A percentile compares a stretch with the other conserved stretches of the same genome.
Evolutionary conservation across 2,329 filamentous ascomycete species (phyloP).

Genomic region (Fusarium hainanense): DNA sequence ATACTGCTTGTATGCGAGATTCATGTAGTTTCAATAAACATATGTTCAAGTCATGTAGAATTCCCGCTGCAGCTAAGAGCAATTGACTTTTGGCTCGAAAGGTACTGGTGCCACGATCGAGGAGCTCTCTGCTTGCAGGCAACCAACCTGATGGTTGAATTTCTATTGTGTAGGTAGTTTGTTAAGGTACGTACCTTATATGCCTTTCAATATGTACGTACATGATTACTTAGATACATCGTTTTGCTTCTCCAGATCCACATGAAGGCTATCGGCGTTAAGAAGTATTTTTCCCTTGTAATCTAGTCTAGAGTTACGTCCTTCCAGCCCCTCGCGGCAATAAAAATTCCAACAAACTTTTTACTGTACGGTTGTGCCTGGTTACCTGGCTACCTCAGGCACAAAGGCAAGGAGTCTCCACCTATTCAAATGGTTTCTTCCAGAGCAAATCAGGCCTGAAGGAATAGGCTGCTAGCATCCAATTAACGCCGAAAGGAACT

Average conservation of each 20-base stretch:
- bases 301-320: background rate
- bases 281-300: background rate
- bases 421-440: background rate
- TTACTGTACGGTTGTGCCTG: constrained; percentile 8
- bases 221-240: background rate
- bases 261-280: background rate
- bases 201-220: background rate
- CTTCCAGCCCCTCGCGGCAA: constrained; percentile 25
- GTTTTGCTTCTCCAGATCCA: background rate
- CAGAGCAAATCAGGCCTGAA: constrained; percentile 10
- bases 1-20: background rate
- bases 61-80: background rate
- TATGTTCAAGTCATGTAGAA: background rate
- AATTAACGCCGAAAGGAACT: constrained; percentile 5
- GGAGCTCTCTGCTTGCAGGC: background rate
- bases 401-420: background rate
- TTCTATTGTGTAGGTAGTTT: background rate
- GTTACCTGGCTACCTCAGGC: constrained; percentile 23
- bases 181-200: background rate
- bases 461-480: constrained; percentile 18
- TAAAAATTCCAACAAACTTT: constrained; percentile 31
- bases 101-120: background rate
- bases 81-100: background rate
- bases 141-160: background rate
- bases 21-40: background rate